phyloP scores from a whole-genome alignment of 805 yeast species.

The Lipomyces yamadae region DNA sequence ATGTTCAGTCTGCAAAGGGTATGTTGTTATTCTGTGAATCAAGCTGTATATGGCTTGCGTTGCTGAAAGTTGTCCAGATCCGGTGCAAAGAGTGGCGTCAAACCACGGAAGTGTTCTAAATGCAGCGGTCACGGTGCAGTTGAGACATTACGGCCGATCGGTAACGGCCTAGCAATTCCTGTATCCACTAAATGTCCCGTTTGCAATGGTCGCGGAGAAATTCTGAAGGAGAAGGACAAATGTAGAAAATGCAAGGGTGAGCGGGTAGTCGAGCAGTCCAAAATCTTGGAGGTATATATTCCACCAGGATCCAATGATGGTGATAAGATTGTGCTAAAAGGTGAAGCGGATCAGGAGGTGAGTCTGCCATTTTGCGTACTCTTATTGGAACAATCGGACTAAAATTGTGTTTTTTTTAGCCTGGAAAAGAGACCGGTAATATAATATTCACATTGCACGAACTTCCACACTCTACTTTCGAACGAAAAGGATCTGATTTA shows the following conservation, averaged over 20 bases:
- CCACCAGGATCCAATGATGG: slow-evolving; percentile 69
- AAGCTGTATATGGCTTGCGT: not conserved
- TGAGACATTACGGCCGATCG: slow-evolving; percentile 64
- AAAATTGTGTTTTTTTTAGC: slow-evolving; percentile 15
- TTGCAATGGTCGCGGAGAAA: slow-evolving; percentile 74
- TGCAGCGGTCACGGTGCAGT: slow-evolving; percentile 77
- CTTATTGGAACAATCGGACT: not conserved
- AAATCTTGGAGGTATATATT: slow-evolving; percentile 75
- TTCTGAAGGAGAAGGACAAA: slow-evolving; percentile 64
- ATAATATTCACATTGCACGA: slow-evolving; percentile 66
- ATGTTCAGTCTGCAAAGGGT: slow-evolving; percentile 75
- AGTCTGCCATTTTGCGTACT: not conserved
- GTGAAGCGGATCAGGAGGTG: slow-evolving; percentile 73
- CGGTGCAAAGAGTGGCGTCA: slow-evolving; percentile 71
- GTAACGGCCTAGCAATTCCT: slow-evolving; percentile 75
- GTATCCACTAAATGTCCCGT: slow-evolving; percentile 63
- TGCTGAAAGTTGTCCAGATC: slow-evolving; percentile 39
- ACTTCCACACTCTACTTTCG: slow-evolving; percentile 55
- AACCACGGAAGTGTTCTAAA: slow-evolving; percentile 58
- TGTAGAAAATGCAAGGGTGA: slow-evolving; percentile 79
- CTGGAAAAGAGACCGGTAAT: slow-evolving; percentile 78
- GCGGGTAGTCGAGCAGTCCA: slow-evolving; percentile 64
- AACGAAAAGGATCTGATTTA: slow-evolving; percentile 66
- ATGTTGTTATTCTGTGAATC: not conserved
- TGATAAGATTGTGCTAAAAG: slow-evolving; percentile 63